These are phyloP conservation scores for Pilasporangium apinafurcum DNA, from an alignment of 352 stramenopile genomes.

Conservation along the genomic window DNA sequence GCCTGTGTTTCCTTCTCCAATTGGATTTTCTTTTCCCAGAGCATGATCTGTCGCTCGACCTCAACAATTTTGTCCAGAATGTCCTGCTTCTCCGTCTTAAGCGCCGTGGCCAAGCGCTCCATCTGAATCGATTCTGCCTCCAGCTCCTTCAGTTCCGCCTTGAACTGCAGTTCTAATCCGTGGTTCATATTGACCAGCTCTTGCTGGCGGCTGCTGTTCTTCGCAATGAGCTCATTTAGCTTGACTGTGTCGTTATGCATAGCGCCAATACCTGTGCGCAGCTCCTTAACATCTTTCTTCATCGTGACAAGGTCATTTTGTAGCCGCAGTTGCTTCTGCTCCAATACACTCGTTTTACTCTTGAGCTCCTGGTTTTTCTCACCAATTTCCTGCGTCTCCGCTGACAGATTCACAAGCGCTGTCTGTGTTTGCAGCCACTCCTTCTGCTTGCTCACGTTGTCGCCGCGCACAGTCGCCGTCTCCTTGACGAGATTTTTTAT, in stretches of 20 bases:
- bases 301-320: conserved; percentile 76
- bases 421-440: conserved; percentile 91
- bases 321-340: conserved; percentile 88
- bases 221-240: conserved; percentile 91
- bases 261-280: conserved; percentile 53
- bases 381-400: conserved; percentile 82
- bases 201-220: conserved; percentile 73
- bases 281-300: conserved; percentile 79
- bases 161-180: conserved; percentile 88
- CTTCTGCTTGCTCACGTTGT: conserved; percentile 80
- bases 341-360: conserved; percentile 84
- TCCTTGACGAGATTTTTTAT: conserved; percentile 92
- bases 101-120: conserved; percentile 61
- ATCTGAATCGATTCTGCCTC: conserved; percentile 69
- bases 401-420: conserved; percentile 80
- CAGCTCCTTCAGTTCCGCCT: conserved; percentile 88
- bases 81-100: conserved; percentile 83
- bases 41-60: conserved; percentile 88
- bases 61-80: conserved; percentile 89
- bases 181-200: conserved; percentile 86
- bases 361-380: conserved; percentile 89
- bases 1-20: conserved; percentile 95
- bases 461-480: conserved; percentile 52
- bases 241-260: conserved; percentile 91
- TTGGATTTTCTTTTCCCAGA: conserved; percentile 97